phyloP scores from a whole-genome alignment of 2,329 filamentous ascomycete genomes.

The Hypoxylon sp. region DNA sequence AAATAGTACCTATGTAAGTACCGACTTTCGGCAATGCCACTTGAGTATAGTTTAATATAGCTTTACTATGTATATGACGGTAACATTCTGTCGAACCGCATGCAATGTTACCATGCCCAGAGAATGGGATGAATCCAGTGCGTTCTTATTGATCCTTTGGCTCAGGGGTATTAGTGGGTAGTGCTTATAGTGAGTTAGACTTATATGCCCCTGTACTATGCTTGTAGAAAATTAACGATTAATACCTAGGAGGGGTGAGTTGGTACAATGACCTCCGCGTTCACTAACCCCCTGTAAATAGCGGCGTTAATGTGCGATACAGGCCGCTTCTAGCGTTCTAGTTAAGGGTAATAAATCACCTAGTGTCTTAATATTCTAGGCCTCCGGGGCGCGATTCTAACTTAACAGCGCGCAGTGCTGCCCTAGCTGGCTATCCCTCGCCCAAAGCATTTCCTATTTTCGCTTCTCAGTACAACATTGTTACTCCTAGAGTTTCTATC shows the following conservation, averaged over 20 bases:
- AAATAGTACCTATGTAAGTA: too few species aligned
- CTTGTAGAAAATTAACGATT: too few species aligned
- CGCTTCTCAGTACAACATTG: too few species aligned
- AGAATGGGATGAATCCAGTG: constrained; percentile 22
- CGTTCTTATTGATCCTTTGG: constrained; percentile 14
- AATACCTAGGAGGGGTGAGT: too few species aligned
- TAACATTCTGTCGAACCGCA: constrained; percentile 11
- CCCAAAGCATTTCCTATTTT: too few species aligned
- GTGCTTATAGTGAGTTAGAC: constrained; percentile 22
- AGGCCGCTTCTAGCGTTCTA: background rate
- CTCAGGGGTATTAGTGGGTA: constrained; percentile 25
- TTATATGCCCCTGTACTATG: too few species aligned
- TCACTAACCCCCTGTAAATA: background rate
- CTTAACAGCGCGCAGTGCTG: too few species aligned
- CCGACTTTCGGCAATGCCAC: constrained; percentile 10
- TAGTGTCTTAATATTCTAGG: background rate
- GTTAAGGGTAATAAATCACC: background rate
- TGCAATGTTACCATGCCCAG: constrained; percentile 31
- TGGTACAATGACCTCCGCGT: constrained; percentile 40
- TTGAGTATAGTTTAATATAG: constrained; percentile 22
- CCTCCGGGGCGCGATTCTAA: too few species aligned
- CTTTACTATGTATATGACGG: constrained; percentile 8
- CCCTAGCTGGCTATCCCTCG: too few species aligned
- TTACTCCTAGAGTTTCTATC: too few species aligned
- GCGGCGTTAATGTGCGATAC: background rate